phyloP scores from a whole-genome alignment of 805 yeast genomes.

The Tetrapisispora nanseiensis region DNA sequence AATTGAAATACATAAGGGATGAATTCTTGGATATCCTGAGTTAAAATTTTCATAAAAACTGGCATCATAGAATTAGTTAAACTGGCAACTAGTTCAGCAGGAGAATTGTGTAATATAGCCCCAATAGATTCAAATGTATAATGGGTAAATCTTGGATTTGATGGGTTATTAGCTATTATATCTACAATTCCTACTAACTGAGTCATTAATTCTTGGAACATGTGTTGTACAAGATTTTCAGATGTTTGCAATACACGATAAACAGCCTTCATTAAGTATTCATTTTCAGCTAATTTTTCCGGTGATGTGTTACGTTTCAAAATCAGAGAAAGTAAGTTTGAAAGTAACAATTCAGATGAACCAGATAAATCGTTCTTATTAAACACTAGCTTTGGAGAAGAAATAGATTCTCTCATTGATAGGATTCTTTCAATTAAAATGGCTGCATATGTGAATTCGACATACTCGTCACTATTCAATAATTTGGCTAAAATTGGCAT shows the following conservation, averaged over 20 bases:
- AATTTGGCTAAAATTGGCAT: slow-evolving; percentile 70
- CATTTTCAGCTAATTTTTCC: slow-evolving; percentile 90
- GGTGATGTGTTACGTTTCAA: slow-evolving; percentile 54
- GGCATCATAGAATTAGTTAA: slow-evolving; percentile 49
- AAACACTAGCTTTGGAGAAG: slow-evolving; percentile 52
- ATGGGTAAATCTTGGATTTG: slow-evolving; percentile 90
- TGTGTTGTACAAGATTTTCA: slow-evolving; percentile 48
- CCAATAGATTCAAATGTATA: slow-evolving; percentile 85
- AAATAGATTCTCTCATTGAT: slow-evolving; percentile 51
- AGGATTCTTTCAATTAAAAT: slow-evolving; percentile 84
- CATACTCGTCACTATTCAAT: slow-evolving; percentile 56
- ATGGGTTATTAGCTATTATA: slow-evolving; percentile 77
- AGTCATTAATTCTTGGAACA: slow-evolving; percentile 40
- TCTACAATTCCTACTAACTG: slow-evolving; percentile 63
- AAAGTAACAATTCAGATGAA: slow-evolving; percentile 50
- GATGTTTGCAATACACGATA: slow-evolving; percentile 73
- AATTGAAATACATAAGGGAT: slow-evolving; percentile 88
- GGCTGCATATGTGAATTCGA: slow-evolving; percentile 88
- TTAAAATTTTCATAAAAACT: slow-evolving; percentile 52
- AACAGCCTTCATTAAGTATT: slow-evolving; percentile 78
- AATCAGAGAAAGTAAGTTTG: slow-evolving; percentile 58
- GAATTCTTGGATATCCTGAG: slow-evolving; percentile 86
- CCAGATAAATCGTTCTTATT: slow-evolving; percentile 62
- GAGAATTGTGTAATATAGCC: slow-evolving; percentile 49
- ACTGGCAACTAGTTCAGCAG: slow-evolving; percentile 23